phyloP scores from a whole-genome alignment of 805 yeast species.

The Yamadazyma takamatsuzukensis region DNA sequence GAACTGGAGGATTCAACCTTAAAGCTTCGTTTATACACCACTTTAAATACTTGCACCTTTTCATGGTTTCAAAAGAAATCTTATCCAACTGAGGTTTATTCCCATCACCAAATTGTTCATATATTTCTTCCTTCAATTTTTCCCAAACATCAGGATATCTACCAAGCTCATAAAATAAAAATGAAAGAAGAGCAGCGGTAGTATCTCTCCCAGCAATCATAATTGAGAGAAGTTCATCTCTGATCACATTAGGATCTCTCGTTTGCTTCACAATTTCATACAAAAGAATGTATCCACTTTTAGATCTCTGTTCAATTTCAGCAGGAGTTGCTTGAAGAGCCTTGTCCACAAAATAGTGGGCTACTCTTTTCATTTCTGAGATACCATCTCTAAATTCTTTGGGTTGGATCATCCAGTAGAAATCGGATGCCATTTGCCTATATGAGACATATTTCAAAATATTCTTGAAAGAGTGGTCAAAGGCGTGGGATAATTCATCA shows the following conservation, averaged over 20 bases:
- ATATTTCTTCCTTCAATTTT: constrained; percentile 24
- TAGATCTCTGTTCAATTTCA: constrained; percentile 24
- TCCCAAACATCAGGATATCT: constrained; percentile 28
- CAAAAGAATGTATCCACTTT: constrained; percentile 27
- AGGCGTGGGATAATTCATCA: constrained; percentile 20
- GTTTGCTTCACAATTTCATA: constrained; percentile 39
- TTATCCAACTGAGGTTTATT: constrained; percentile 12
- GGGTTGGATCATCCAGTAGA: constrained; percentile 23
- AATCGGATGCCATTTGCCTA: constrained; percentile 24
- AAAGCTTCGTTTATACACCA: constrained; percentile 28
- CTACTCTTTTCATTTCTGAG: constrained; percentile 26
- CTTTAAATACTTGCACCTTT: constrained; percentile 29
- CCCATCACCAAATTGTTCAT: constrained; percentile 21
- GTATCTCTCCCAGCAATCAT: constrained; percentile 38
- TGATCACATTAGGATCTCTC: constrained; percentile 31
- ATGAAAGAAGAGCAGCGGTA: constrained; percentile 32
- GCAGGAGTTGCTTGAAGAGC: constrained; percentile 25
- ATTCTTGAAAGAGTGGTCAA: constrained; percentile 28
- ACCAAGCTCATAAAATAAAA: constrained; percentile 28
- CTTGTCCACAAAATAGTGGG: constrained; percentile 25
- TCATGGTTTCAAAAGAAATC: constrained; percentile 32
- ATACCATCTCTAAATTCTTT: constrained; percentile 28
- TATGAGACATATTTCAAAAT: constrained; percentile 19
- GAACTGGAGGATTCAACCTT: constrained; percentile 32
- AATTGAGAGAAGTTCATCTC: constrained; percentile 38